Conservation (phyloP, 768 basidiomycete species). For the Phaeolepiota aurea region DNA sequence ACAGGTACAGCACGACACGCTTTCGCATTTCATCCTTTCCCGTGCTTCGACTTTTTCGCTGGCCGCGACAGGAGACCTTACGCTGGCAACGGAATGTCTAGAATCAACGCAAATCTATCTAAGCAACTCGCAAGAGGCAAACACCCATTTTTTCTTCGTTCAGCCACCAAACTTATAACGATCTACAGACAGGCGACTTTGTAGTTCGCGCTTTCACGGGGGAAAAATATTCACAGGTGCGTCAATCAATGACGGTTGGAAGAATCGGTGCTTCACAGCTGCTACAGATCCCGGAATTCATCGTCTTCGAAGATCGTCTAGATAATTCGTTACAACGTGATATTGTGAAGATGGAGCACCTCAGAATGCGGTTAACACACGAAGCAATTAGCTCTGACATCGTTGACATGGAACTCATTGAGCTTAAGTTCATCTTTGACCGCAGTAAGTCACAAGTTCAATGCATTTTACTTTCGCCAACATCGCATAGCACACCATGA, state of each 20-base stretch:
- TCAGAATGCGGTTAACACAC: slow-evolving; percentile 75
- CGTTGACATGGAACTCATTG: slow-evolving; percentile 77
- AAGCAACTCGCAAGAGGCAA: slow-evolving; percentile 71
- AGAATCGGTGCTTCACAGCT: neutral
- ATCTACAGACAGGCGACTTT: slow-evolving; percentile 63
- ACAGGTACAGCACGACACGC: slow-evolving; percentile 83
- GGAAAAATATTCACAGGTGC: slow-evolving; percentile 81
- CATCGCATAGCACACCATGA: slow-evolving; percentile 62
- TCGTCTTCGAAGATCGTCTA: slow-evolving; percentile 69
- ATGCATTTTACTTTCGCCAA: neutral
- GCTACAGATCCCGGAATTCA: slow-evolving; percentile 73
- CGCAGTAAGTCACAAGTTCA: slow-evolving; percentile 36
- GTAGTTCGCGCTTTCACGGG: slow-evolving; percentile 67
- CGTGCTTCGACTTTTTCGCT: slow-evolving; percentile 75
- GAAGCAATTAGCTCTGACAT: slow-evolving; percentile 64
- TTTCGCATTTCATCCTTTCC: slow-evolving; percentile 76
- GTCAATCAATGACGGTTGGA: neutral
- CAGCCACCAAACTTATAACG: slow-evolving; percentile 5
- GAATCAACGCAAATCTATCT: slow-evolving; percentile 78
- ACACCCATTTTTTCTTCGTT: slow-evolving; percentile 5
- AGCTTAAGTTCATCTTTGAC: slow-evolving; percentile 77
- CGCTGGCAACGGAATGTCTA: slow-evolving; percentile 65
- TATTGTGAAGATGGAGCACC: slow-evolving; percentile 73
- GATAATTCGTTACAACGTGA: slow-evolving; percentile 84
- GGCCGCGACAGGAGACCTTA: slow-evolving; percentile 68